These are phyloP conservation scores for Nepenthes mirabilis DNA, from an alignment of 148 eudicot genomes.

Conservation along the genomic window DNA sequence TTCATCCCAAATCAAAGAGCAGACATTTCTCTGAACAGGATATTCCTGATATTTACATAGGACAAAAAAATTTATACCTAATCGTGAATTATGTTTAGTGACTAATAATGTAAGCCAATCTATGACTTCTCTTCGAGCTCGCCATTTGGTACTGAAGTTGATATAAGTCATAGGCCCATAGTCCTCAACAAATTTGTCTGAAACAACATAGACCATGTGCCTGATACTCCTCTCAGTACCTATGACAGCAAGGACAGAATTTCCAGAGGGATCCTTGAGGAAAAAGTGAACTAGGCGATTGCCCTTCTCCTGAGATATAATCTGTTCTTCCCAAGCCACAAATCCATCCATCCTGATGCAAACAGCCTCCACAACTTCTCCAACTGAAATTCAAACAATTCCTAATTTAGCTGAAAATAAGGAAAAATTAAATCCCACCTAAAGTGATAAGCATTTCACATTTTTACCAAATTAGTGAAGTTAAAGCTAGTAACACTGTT, in stretches of 20 bases:
- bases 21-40: no score
- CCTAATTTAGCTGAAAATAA: background rate
- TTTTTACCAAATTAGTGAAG: no score
- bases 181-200: slow-evolving; percentile 21
- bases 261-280: slow-evolving; percentile 18
- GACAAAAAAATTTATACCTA: slow-evolving; percentile 3
- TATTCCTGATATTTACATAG: background rate
- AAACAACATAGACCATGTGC: slow-evolving; percentile 33
- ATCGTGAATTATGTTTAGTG: slow-evolving; percentile 6
- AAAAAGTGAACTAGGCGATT: slow-evolving; percentile 28
- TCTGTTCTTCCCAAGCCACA: slow-evolving; percentile 38
- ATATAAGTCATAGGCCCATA: slow-evolving; percentile 14
- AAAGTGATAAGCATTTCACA: no score
- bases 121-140: slow-evolving; percentile 27
- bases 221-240: slow-evolving; percentile 39
- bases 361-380: background rate
- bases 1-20: no score
- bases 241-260: slow-evolving; percentile 30
- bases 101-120: slow-evolving; percentile 27
- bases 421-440: no score
- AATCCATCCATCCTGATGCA: slow-evolving; percentile 22
- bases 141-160: slow-evolving; percentile 23
- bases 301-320: slow-evolving; percentile 22
- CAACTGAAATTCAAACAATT: slow-evolving; percentile 5
- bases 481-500: no score